A percentile compares a stretch with the other conserved stretches of the same genome.
These are phyloP conservation scores for Murraya koenigii DNA, from an alignment of 345 rosid species.

Conservation along the genomic window DNA sequence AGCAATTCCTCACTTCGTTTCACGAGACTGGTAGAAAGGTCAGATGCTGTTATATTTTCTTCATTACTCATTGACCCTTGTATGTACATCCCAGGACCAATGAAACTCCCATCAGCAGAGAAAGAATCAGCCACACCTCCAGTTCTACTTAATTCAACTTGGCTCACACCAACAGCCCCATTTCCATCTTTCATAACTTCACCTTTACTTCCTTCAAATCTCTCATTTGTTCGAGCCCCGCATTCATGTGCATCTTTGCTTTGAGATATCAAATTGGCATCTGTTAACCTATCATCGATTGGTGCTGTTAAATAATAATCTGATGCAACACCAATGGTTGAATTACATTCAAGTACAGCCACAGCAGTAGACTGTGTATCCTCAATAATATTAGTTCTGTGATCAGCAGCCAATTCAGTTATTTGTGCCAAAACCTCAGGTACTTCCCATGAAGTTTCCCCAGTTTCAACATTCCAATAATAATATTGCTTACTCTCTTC, in stretches of 20 bases:
- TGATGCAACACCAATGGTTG: conserved; percentile 27
- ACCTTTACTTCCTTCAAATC: conserved; percentile 27
- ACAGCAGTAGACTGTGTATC: conserved; percentile 26
- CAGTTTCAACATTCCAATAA: conserved; percentile 94
- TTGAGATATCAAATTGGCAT: conserved; percentile 27
- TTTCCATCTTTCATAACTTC: conserved; percentile 29
- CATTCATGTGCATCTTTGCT: conserved; percentile 22
- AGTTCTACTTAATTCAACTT: conserved; percentile 28
- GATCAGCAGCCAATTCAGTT: conserved; percentile 28
- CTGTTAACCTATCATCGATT: conserved; percentile 16
- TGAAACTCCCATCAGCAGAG: conserved; percentile 22
- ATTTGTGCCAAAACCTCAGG: conserved; percentile 55
- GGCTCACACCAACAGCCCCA: conserved; percentile 22
- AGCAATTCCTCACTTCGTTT: conserved; percentile 54
- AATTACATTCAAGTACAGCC: conserved; percentile 27
- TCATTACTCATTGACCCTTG: conserved; percentile 23
- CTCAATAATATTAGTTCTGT: conserved; percentile 28
- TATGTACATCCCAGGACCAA: conserved; percentile 16
- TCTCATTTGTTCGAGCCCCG: conserved; percentile 23
- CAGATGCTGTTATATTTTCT: conserved; percentile 32
- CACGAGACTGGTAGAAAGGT: conserved; percentile 50
- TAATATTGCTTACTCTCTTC: conserved; percentile 86
- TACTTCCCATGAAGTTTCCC: conserved; percentile 96
- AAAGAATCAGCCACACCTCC: conserved; percentile 24
- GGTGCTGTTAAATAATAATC: conserved; percentile 33